A percentile compares a stretch with the other conserved stretches of the same genome.
phyloP scores from a whole-genome alignment of 305 asterid species.

The Fraxinus angustifolia region DNA sequence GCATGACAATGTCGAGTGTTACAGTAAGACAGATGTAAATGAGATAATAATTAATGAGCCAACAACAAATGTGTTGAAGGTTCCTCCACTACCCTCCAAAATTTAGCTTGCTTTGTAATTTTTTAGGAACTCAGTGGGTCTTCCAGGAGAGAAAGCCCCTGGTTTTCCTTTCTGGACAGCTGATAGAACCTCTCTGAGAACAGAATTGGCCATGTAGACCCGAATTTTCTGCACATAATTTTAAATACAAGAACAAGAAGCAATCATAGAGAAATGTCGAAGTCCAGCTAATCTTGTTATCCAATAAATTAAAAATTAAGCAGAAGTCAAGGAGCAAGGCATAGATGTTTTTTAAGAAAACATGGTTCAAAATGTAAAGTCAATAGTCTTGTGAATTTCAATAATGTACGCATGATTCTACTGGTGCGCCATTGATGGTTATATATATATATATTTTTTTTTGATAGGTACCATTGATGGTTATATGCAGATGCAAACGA shows the following conservation, averaged over 20 bases:
- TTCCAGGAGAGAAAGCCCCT: constrained; percentile 96
- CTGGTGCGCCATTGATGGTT: not conserved
- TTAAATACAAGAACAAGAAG: constrained; percentile 23
- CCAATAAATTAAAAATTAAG: constrained; percentile 3
- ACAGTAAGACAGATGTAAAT: constrained; percentile 13
- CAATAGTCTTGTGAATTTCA: not conserved
- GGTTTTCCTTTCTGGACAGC: constrained; percentile 89
- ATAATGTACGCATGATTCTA: not conserved
- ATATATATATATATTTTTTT: too few relatives aligned
- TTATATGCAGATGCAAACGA: not conserved
- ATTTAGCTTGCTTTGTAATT: constrained; percentile 85
- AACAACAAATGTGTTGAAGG: not conserved
- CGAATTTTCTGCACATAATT: constrained; percentile 64
- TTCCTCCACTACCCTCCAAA: constrained; percentile 70
- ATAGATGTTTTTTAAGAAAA: not conserved
- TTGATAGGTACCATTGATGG: not conserved
- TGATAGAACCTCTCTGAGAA: constrained; percentile 77
- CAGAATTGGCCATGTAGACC: constrained; percentile 91
- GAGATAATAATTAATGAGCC: constrained; percentile 9
- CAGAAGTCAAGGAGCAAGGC: constrained; percentile 4
- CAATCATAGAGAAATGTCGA: constrained; percentile 12
- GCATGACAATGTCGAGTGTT: constrained; percentile 17
- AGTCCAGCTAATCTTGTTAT: not conserved
- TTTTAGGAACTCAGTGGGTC: constrained; percentile 75
- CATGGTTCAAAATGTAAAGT: not conserved